These are phyloP conservation scores for Ocimum tenuiflorum DNA, from an alignment of 257 asterid genomes.

Conservation along the genomic window DNA sequence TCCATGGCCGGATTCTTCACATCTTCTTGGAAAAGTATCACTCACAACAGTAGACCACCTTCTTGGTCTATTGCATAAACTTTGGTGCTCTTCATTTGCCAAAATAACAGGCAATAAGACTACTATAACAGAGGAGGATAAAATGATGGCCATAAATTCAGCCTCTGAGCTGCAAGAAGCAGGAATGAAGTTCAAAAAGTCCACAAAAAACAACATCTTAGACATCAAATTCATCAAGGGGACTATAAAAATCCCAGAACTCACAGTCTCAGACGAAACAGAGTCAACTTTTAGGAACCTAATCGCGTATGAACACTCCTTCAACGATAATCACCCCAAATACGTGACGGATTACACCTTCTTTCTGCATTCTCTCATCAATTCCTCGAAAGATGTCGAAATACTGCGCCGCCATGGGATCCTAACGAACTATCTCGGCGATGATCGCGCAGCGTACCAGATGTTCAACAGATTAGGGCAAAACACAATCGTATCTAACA, in stretches of 20 bases:
- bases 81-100: constrained; percentile 24
- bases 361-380: constrained; percentile 24
- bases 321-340: constrained; percentile 19
- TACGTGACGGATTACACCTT: constrained; percentile 25
- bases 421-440: constrained; percentile 22
- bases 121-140: neutral
- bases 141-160: constrained; percentile 19
- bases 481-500: constrained; percentile 4
- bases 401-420: constrained; percentile 20
- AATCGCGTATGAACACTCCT: constrained; percentile 24
- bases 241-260: constrained; percentile 23
- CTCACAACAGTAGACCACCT: constrained; percentile 13
- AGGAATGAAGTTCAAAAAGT: constrained; percentile 19
- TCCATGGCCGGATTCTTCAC: constrained; percentile 20
- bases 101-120: neutral
- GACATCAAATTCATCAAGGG: constrained; percentile 29
- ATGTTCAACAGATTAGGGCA: constrained; percentile 30
- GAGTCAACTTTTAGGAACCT: constrained; percentile 29
- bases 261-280: constrained; percentile 24
- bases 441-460: constrained; percentile 23
- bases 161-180: constrained; percentile 26
- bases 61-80: constrained; percentile 23
- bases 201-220: neutral
- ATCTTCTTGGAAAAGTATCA: neutral
- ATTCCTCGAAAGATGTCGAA: constrained; percentile 24